These are phyloP conservation scores for Paxillus involutus DNA, from an alignment of 768 basidiomycete genomes.

Conservation along the genomic window DNA sequence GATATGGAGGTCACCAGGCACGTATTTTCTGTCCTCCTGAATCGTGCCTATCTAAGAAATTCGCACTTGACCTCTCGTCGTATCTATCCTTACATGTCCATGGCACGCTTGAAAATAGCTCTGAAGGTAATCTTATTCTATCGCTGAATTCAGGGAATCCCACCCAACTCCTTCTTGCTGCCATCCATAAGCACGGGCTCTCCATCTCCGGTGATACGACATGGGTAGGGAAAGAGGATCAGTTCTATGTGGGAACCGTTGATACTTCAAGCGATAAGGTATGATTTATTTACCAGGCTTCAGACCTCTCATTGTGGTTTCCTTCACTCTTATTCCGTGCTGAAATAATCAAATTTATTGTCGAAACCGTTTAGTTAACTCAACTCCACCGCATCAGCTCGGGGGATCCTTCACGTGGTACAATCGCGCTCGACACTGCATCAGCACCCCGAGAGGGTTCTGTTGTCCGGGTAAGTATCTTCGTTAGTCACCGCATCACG, in stretches of 20 bases:
- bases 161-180: slow-evolving; percentile 54
- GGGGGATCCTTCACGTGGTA: slow-evolving; percentile 71
- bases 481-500: not conserved
- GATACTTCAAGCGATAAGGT: slow-evolving; percentile 16
- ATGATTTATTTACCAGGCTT: not conserved
- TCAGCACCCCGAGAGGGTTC: slow-evolving; percentile 52
- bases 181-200: slow-evolving; percentile 43
- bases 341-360: not conserved
- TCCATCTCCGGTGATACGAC: slow-evolving; percentile 18
- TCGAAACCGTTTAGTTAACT: slow-evolving; percentile 31
- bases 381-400: slow-evolving; percentile 61
- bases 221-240: slow-evolving; percentile 47
- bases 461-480: slow-evolving; percentile 46
- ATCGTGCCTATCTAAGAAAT: not conserved
- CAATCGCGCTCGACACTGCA: slow-evolving; percentile 57
- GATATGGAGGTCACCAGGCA: slow-evolving; percentile 57
- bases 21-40: slow-evolving; percentile 3
- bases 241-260: slow-evolving; percentile 55
- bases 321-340: not conserved
- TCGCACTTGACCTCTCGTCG: not conserved
- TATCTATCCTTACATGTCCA: not conserved
- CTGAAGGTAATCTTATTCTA: slow-evolving; percentile 73
- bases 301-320: not conserved
- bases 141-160: slow-evolving; percentile 58
- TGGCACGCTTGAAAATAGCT: slow-evolving; percentile 34